These are phyloP conservation scores for Fagus sylvatica DNA, from an alignment of 306 rosid species.

Conservation along the genomic window DNA sequence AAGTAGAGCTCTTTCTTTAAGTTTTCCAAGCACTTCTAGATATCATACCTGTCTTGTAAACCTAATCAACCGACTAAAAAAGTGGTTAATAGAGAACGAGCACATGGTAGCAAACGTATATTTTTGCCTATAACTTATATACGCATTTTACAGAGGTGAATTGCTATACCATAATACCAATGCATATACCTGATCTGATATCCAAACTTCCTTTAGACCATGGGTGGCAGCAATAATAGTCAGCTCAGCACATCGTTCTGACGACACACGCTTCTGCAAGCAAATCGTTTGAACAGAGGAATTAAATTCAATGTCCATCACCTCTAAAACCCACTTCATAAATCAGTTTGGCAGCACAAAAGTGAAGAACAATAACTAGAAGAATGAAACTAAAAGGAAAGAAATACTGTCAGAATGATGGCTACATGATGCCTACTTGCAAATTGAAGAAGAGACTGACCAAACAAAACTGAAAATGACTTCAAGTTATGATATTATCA, in stretches of 20 bases:
- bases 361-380: neutral
- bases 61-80: neutral
- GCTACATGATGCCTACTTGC: neutral
- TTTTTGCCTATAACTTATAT: neutral
- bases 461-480: neutral
- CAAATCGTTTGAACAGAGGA: conserved; percentile 8
- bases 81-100: neutral
- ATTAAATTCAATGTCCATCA: conserved; percentile 8
- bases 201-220: conserved; percentile 94
- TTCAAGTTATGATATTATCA: neutral
- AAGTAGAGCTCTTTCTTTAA: neutral
- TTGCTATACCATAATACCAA: conserved; percentile 10
- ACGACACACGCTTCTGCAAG: conserved; percentile 72
- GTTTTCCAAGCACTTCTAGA: neutral
- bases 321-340: neutral
- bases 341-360: too few species aligned
- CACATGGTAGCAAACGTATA: neutral
- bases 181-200: conserved; percentile 77
- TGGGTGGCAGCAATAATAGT: conserved; percentile 89
- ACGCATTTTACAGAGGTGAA: neutral
- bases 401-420: neutral
- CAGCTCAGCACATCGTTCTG: conserved; percentile 88
- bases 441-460: neutral
- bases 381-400: neutral
- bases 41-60: neutral